Percentiles rank a stretch among this genome's conserved stretches.
Evolutionary conservation across 495 filamentous ascomycete species (phyloP).

Genomic region (Niebla homalea): DNA sequence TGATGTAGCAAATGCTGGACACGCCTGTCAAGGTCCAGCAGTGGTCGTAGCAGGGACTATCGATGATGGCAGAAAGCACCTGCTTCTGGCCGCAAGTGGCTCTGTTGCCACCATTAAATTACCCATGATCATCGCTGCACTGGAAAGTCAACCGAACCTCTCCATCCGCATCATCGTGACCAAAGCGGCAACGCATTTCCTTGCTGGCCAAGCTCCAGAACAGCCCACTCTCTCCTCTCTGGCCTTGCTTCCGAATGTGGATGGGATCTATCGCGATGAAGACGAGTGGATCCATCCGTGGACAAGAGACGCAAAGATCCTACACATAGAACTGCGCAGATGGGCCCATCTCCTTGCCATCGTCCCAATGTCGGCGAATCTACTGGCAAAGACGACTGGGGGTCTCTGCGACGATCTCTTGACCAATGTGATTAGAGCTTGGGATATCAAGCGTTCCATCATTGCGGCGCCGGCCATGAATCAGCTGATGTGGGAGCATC

Average conservation of each 20-base stretch:
- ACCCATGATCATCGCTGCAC: slow-evolving; percentile 49
- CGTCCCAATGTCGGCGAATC: slow-evolving; percentile 67
- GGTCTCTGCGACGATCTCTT: slow-evolving; percentile 60
- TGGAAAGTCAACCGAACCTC: slow-evolving; percentile 44
- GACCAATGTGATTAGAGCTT: slow-evolving; percentile 64
- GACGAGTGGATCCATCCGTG: slow-evolving; percentile 73
- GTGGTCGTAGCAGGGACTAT: slow-evolving; percentile 20
- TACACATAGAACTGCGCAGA: slow-evolving; percentile 74
- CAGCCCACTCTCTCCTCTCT: slow-evolving; percentile 50
- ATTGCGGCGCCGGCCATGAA: slow-evolving; percentile 59
- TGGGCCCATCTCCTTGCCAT: slow-evolving; percentile 75
- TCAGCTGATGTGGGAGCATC: slow-evolving; percentile 82
- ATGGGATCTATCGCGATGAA: slow-evolving; percentile 58
- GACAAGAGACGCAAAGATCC: slow-evolving; percentile 43
- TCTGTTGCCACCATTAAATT: slow-evolving; percentile 87
- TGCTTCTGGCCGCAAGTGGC: slow-evolving; percentile 66
- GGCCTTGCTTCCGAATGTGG: slow-evolving; percentile 41
- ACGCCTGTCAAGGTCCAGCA: too few relatives aligned
- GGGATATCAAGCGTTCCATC: slow-evolving; percentile 43
- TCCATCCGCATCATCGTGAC: slow-evolving; percentile 73
- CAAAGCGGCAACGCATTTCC: slow-evolving; percentile 54
- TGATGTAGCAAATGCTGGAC: too few relatives aligned
- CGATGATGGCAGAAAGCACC: slow-evolving; percentile 55
- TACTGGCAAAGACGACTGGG: slow-evolving; percentile 59
- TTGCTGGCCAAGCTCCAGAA: slow-evolving; percentile 52